Evolutionary conservation across 257 asterid genomes (phyloP).

Genomic region (Jacaranda mimosifolia): DNA sequence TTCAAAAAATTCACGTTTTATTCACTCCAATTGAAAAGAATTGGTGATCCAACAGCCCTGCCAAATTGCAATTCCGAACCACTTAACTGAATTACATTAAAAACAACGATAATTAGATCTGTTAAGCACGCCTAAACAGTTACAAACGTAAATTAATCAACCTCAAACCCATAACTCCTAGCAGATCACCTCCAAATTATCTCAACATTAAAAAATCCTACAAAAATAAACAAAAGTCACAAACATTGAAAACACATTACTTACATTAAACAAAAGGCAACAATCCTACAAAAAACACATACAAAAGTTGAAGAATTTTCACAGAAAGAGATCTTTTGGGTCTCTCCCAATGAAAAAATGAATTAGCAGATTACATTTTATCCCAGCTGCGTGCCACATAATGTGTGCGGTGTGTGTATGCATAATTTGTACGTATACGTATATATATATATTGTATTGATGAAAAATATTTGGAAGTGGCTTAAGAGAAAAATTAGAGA

Average conservation of each 20-base stretch:
- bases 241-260: constrained; percentile 55
- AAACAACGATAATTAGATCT: constrained; percentile 55
- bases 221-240: constrained; percentile 37
- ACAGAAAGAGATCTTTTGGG: constrained; percentile 39
- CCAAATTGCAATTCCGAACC: constrained; percentile 38
- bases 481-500: constrained; percentile 30
- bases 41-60: constrained; percentile 49
- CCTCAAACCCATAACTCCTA: constrained; percentile 49
- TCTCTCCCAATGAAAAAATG: constrained; percentile 37
- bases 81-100: constrained; percentile 43
- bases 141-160: constrained; percentile 38
- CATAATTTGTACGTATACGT: constrained; percentile 38
- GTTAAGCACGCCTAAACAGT: constrained; percentile 42
- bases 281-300: constrained; percentile 5
- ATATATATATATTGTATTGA: constrained; percentile 33
- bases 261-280: constrained; percentile 58
- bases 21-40: constrained; percentile 51
- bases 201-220: constrained; percentile 40
- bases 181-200: constrained; percentile 60
- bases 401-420: constrained; percentile 36
- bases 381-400: constrained; percentile 43
- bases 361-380: constrained; percentile 38
- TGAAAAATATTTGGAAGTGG: constrained; percentile 31
- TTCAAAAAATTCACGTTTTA: constrained; percentile 46
- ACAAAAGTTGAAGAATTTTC: constrained; percentile 35